Conservation (phyloP, 495 filamentous ascomycete genomes). For the Thermochaetoides thermophila region DNA sequence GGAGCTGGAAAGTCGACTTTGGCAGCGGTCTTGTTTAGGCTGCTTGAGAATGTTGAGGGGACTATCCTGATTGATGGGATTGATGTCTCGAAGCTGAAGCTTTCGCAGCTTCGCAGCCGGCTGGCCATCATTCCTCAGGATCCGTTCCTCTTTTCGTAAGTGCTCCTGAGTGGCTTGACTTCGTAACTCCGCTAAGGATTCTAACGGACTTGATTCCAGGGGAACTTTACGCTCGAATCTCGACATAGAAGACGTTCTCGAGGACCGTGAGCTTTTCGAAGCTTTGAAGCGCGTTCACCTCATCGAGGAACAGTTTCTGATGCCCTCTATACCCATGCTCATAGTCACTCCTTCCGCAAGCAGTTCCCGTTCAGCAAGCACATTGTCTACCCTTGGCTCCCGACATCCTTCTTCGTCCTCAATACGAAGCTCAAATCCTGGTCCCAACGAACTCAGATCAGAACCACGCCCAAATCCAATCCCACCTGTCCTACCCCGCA, state of each 20-base stretch:
- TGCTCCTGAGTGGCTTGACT: not conserved
- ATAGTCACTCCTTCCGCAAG: not conserved
- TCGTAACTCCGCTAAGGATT: not conserved
- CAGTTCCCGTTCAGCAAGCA: not conserved
- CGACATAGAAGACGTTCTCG: constrained; percentile 36
- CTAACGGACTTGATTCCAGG: constrained; percentile 1
- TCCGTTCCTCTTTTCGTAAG: constrained; percentile 33
- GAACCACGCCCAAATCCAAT: not conserved
- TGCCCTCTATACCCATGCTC: not conserved
- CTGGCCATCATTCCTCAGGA: constrained; percentile 42
- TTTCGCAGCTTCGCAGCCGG: constrained; percentile 32
- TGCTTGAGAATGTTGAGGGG: constrained; percentile 31
- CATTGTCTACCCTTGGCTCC: not conserved
- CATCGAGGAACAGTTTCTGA: no score
- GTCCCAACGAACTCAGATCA: constrained; percentile 2
- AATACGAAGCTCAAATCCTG: no score
- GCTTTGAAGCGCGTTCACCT: constrained; percentile 11
- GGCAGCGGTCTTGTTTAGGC: constrained; percentile 33
- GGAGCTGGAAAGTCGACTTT: constrained; percentile 33
- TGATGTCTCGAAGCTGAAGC: constrained; percentile 32
- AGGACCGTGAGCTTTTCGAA: constrained; percentile 28
- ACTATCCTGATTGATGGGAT: constrained; percentile 34
- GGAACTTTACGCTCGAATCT: constrained; percentile 38
- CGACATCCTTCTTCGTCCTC: no score
- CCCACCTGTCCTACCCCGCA: not conserved